Evolutionary conservation across 805 yeast genomes (phyloP).

Genomic region (Ogataea ganodermae): DNA sequence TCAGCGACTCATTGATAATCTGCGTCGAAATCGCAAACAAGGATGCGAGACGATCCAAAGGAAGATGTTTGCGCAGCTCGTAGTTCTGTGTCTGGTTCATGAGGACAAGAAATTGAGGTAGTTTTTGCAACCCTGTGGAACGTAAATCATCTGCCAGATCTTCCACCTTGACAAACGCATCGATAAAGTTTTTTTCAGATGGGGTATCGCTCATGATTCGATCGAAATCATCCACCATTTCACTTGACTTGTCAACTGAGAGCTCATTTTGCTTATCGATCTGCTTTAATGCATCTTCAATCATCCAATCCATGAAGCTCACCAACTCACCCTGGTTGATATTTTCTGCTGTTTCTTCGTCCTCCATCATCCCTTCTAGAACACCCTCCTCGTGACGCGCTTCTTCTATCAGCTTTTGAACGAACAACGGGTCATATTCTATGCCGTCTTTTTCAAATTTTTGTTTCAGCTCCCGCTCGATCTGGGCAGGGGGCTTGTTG

Average conservation of each 20-base stretch:
- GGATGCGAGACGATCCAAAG: constrained; percentile 39
- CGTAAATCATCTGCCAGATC: constrained; percentile 23
- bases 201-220: constrained; percentile 17
- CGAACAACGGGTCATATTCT: constrained; percentile 34
- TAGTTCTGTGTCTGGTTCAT: constrained; percentile 21
- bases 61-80: constrained; percentile 24
- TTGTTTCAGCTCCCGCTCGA: constrained; percentile 27
- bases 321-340: constrained; percentile 25
- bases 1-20: constrained; percentile 34
- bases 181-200: constrained; percentile 23
- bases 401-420: constrained; percentile 28
- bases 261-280: constrained; percentile 16
- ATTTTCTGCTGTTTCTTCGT: constrained; percentile 17
- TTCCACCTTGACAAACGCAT: constrained; percentile 26
- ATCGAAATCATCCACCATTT: constrained; percentile 16
- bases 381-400: constrained; percentile 25
- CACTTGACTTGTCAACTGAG: background rate
- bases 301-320: constrained; percentile 30
- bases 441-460: constrained; percentile 29
- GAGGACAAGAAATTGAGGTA: constrained; percentile 28
- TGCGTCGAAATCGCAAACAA: constrained; percentile 45
- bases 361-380: constrained; percentile 15
- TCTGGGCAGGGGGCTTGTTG: constrained; percentile 30
- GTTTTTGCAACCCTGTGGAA: constrained; percentile 24
- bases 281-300: constrained; percentile 26